Evolutionary conservation across 176 grass and related monocot genomes (phyloP).

Genomic region (Raddia distichophylla): DNA sequence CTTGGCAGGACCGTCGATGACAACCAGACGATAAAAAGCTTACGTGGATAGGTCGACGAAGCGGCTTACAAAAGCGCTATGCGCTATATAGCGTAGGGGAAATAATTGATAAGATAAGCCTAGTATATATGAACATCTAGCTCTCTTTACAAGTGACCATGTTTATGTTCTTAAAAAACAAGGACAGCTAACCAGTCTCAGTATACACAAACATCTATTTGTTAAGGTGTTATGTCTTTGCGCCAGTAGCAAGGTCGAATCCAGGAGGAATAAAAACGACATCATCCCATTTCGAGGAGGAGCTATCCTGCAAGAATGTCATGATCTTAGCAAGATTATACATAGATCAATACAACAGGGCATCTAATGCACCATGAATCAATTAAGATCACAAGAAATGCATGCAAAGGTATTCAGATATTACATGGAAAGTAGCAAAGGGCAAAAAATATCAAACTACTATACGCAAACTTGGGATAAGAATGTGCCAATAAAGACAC

Average conservation of each 20-base stretch:
- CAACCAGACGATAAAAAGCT: too few species aligned
- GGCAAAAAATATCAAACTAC: neutral
- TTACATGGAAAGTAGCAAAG: neutral
- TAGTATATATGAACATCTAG: neutral
- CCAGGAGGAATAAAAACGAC: constrained; percentile 91
- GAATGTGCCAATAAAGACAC: neutral
- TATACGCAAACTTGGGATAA: neutral
- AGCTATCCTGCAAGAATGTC: constrained; percentile 64
- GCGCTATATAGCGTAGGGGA: too few species aligned
- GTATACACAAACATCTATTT: constrained; percentile 36
- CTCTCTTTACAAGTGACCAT: constrained; percentile 15
- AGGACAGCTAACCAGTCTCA: constrained; percentile 4
- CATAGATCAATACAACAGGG: neutral
- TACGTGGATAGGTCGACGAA: too few species aligned
- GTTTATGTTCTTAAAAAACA: neutral
- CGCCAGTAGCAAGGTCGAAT: constrained; percentile 59
- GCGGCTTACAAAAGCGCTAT: too few species aligned
- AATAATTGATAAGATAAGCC: too few species aligned
- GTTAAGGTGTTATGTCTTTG: constrained; percentile 4
- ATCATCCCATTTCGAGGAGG: constrained; percentile 72
- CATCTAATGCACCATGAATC: neutral
- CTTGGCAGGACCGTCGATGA: too few species aligned
- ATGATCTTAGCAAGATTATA: constrained; percentile 26
- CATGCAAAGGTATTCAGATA: neutral
- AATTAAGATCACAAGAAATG: neutral